Evolutionary conservation across 2,329 filamentous ascomycete species (phyloP), one percentile per base, ranked within the genome.

Genomic region (Pyrenophora teres): DNA sequence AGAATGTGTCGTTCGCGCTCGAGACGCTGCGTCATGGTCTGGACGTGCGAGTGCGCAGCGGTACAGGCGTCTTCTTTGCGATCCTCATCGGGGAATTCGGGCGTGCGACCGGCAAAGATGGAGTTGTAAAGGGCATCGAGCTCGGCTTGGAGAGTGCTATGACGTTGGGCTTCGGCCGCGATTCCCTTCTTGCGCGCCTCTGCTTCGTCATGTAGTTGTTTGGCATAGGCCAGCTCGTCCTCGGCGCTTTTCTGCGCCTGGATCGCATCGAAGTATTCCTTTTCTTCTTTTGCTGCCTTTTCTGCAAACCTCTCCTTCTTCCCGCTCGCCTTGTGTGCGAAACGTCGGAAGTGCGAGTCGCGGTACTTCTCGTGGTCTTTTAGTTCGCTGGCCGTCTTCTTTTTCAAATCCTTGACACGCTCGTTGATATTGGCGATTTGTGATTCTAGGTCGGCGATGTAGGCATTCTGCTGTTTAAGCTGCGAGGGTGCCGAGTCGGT

Each of bases 291-390:
- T 0, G 62, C 68, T 7, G 68, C 68, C 49, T 74, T 71, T 9
- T 66, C 63, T 3, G 40, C 61, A 36, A 70, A 72, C 7, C 52
- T 56, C 6, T 67, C 58, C 35, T 65, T 67, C 8, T 59, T 59
- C 3, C 68, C 69, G 6, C 56, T 59, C 3, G 68, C 68, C 46
- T 67, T 71, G 50, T 73, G 67, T 1, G 68, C 65, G 39, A 72
- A 63, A 35, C 68, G 67, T 3, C 64, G 61, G 42, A 71, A 62
- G 2, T 56, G 65, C 0, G 67, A 69, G 46, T 71, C 68, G 13
- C 65, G 67, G 48, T 72, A 72, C 44, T 71, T 71, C 36, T 69
- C 68, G 52, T 71, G 67, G 25, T 71, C 68, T 40, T 65, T 59
- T 2, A 68, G 54, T 36, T 71, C 67, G 1, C 46, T 21, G 1